These are phyloP conservation scores for Marasmius sp. DNA, from an alignment of 1,284 basidiomycete genomes.

Conservation along the genomic window DNA sequence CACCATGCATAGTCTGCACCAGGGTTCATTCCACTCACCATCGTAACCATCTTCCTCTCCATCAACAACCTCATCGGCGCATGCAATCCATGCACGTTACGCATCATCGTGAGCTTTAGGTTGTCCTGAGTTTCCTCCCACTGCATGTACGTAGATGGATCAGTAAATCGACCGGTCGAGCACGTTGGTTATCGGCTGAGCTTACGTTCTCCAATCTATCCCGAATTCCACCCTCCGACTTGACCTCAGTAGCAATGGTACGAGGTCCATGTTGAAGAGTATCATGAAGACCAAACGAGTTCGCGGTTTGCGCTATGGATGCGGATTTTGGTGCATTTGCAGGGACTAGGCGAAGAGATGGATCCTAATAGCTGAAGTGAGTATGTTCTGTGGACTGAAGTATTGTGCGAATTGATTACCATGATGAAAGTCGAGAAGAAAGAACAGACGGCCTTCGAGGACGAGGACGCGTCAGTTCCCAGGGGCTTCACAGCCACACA, in stretches of 20 bases:
- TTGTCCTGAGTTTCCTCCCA: conserved; percentile 94
- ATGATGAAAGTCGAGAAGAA: conserved; percentile 1
- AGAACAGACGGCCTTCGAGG: not conserved
- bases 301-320: conserved; percentile 66
- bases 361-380: conserved; percentile 41
- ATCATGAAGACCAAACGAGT: conserved; percentile 77
- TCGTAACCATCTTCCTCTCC: conserved; percentile 86
- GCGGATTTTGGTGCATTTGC: conserved; percentile 54
- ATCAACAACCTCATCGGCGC: conserved; percentile 88
- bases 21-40: conserved; percentile 49
- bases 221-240: conserved; percentile 55
- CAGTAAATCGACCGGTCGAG: conserved; percentile 6
- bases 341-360: conserved; percentile 70
- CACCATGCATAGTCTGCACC: not conserved
- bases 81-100: conserved; percentile 85
- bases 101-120: conserved; percentile 81
- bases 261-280: conserved; percentile 75
- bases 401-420: not conserved
- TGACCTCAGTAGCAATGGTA: conserved; percentile 70
- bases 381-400: too few relatives aligned
- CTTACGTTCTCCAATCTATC: conserved; percentile 71
- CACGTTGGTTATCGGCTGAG: not conserved
- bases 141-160: conserved; percentile 37
- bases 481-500: not conserved
- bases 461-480: not conserved